Evolutionary conservation across 176 grass and related monocot species (phyloP), one percentile per base, ranked within the genome.

Genomic region (Aegilops longissima): DNA sequence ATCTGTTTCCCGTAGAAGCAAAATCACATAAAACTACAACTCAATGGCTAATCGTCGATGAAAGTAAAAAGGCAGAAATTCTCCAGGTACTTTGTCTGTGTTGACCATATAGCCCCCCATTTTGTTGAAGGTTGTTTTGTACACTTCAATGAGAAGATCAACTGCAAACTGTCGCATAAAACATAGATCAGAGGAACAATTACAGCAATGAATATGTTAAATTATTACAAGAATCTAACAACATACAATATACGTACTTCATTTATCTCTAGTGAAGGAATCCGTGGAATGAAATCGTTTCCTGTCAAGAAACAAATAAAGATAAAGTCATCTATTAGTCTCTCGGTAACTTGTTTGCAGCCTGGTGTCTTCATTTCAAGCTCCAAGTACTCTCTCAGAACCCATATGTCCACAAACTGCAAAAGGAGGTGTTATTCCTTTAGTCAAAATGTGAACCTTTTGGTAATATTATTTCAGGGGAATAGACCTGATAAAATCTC

Each of bases 351-450:
- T 0, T 64, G 90, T 71, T 89, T 92, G 54, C 70, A 3, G 35
- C 80, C 33, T 6, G 80, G 71, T 93, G 90, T 93, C 87, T 70
- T 95, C 67, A 98, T 49, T 44, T 98, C 85, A 80, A 90, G 82
- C 77, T 95, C 87, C 70, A 98, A 86, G 49, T 98, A 98, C 47
- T 98, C 91, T 78, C 91, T 89, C 54, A 90, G 84, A 67, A 95
- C 71, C 93, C 93, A 98, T 69, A 98, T 90, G 54, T 98, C 76
- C 49, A 98, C 31, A 66, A 90, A 93, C 95, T 98, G 82, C 82
- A 92, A 51, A 86, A 83, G 33, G 17, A 5, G 10, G 13, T 4
- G n/a, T 84, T 79, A 76, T 12, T 45, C 1, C 7, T 3, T 12
- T 29, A n/a, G 6, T 72, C 9, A 18, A 67, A 23, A 62, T 38